Evolutionary conservation across 2,329 filamentous ascomycete genomes (phyloP).

Genomic region (Penicillium polonicum): DNA sequence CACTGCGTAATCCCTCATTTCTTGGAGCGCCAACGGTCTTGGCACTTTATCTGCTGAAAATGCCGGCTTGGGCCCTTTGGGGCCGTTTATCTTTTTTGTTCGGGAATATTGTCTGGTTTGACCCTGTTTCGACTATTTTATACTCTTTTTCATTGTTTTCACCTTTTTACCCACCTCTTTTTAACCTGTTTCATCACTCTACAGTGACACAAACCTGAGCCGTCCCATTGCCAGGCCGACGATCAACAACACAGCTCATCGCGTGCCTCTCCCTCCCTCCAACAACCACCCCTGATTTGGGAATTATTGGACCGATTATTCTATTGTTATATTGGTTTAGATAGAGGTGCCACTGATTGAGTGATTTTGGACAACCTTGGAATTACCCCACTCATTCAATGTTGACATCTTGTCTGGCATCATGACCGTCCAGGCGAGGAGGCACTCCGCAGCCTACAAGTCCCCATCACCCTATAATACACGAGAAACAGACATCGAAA

Average conservation of each 20-base stretch:
- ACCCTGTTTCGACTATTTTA: background rate
- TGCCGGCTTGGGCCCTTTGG: background rate
- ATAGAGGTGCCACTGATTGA: conserved; percentile 9
- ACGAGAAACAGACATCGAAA: conserved; percentile 35
- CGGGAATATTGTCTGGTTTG: background rate
- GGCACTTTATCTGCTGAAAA: background rate
- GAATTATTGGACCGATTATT: background rate
- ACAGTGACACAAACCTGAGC: background rate
- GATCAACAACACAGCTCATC: conserved; percentile 18
- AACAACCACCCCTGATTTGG: conserved; percentile 5
- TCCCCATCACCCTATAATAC: conserved; percentile 23
- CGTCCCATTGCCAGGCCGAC: conserved; percentile 25
- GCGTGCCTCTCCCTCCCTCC: conserved; percentile 11
- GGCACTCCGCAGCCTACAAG: conserved; percentile 30
- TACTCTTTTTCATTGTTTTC: background rate
- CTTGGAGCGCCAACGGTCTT: conserved; percentile 7
- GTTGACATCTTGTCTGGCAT: conserved; percentile 19
- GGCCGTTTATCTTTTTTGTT: background rate
- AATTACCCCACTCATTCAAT: conserved; percentile 19
- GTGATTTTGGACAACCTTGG: conserved; percentile 1
- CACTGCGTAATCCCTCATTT: conserved; percentile 11
- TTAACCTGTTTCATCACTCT: background rate
- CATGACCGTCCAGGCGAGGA: conserved; percentile 36
- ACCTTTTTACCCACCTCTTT: background rate
- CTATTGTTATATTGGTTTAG: background rate